A percentile compares a stretch with the other conserved stretches of the same genome.
Conservation (phyloP, 108 stramenopile genomes). For the Cyclostephanos invisitatus region DNA sequence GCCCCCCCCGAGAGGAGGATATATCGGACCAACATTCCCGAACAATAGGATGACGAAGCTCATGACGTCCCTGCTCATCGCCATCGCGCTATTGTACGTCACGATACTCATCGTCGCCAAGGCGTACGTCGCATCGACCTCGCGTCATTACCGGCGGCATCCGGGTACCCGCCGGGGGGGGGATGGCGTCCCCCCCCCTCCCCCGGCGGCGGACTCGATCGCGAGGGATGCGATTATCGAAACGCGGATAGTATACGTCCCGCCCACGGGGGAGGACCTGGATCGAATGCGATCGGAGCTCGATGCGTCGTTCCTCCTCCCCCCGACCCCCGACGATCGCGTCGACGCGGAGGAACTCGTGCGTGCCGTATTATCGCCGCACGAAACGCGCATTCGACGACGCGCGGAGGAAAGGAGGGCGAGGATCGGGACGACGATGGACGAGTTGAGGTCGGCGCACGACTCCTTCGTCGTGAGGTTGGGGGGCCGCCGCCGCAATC, state of each 20-base stretch:
- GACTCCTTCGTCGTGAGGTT: constrained; percentile 16
- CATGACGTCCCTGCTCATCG: constrained; percentile 12
- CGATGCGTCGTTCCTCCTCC: constrained; percentile 19
- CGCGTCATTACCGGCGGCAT: too few relatives aligned
- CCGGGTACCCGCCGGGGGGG: too few relatives aligned
- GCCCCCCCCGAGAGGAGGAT: not conserved
- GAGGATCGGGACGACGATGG: constrained; percentile 9
- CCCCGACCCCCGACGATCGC: not conserved
- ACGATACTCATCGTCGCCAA: constrained; percentile 22
- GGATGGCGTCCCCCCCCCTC: too few relatives aligned
- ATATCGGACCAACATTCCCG: not conserved
- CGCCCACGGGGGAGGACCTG: constrained; percentile 33
- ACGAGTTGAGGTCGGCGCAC: too few relatives aligned
- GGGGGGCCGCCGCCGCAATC: constrained; percentile 6
- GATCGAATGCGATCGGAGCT: constrained; percentile 23
- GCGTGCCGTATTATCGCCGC: constrained; percentile 10
- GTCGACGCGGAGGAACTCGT: not conserved
- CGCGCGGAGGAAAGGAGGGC: not conserved
- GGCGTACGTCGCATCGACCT: constrained; percentile 3
- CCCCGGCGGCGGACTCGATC: too few relatives aligned
- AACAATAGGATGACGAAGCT: constrained; percentile 1
- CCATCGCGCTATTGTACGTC: constrained; percentile 6
- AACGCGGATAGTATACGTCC: constrained; percentile 25
- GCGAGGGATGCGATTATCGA: not conserved
- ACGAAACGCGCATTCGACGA: constrained; percentile 11